These are phyloP conservation scores for Rhodotorula sp. DNA, from an alignment of 1,284 basidiomycete genomes.

Conservation along the genomic window DNA sequence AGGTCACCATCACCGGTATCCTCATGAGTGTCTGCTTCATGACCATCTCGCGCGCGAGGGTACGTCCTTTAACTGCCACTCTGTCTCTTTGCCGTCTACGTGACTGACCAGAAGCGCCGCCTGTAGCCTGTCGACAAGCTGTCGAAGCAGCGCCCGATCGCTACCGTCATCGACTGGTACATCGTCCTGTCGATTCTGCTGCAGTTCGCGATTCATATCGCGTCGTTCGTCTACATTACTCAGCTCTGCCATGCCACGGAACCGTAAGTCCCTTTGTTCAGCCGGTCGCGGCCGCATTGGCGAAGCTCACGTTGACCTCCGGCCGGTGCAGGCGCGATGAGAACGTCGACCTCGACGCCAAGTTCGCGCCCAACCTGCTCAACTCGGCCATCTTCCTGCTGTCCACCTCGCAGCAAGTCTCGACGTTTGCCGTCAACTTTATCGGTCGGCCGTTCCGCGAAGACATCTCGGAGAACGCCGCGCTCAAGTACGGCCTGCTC, in stretches of 20 bases:
- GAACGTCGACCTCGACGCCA: slow-evolving; percentile 78
- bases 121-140: slow-evolving; percentile 82
- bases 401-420: slow-evolving; percentile 68
- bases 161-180: slow-evolving; percentile 94
- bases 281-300: no score
- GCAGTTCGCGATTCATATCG: slow-evolving; percentile 89
- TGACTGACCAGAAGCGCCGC: slow-evolving; percentile 11
- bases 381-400: slow-evolving; percentile 94
- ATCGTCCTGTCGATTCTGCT: slow-evolving; percentile 82
- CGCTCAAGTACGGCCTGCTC: slow-evolving; percentile 84
- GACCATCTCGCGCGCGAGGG: slow-evolving; percentile 94
- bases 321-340: slow-evolving; percentile 58
- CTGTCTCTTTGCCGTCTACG: not conserved
- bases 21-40: slow-evolving; percentile 96
- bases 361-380: slow-evolving; percentile 85
- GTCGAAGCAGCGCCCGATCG: slow-evolving; percentile 81
- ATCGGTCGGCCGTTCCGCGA: slow-evolving; percentile 92
- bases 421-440: slow-evolving; percentile 95
- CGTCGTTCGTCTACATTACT: slow-evolving; percentile 84
- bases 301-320: slow-evolving; percentile 18
- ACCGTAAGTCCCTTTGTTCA: slow-evolving; percentile 64
- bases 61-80: slow-evolving; percentile 49
- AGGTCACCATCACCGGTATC: slow-evolving; percentile 60
- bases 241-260: slow-evolving; percentile 72
- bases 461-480: slow-evolving; percentile 86